Evolutionary conservation across 495 filamentous ascomycete species (phyloP).

Genomic region (Aspergillus incahuasiensis): DNA sequence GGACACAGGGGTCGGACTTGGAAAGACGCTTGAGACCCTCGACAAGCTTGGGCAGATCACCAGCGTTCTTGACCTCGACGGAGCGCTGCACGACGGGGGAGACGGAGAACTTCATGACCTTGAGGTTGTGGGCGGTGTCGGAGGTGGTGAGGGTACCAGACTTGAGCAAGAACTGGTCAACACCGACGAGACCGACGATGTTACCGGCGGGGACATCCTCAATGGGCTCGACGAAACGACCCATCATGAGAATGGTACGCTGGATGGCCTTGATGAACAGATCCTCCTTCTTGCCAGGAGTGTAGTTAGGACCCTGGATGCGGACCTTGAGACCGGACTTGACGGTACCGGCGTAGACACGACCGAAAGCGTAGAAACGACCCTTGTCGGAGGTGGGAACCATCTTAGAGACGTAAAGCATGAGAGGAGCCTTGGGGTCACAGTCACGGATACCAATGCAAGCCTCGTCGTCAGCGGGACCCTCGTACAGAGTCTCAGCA

Average conservation of each 20-base stretch:
- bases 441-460: slow-evolving; percentile 97
- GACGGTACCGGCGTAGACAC: slow-evolving; percentile 99
- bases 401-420: slow-evolving; percentile 99
- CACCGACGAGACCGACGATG: slow-evolving; percentile 97
- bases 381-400: slow-evolving; percentile 99
- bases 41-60: slow-evolving; percentile 98
- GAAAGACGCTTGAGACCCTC: slow-evolving; percentile 99
- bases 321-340: slow-evolving; percentile 97
- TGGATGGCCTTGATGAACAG: slow-evolving; percentile 99
- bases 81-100: slow-evolving; percentile 98
- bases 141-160: slow-evolving; percentile 97
- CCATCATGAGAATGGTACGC: slow-evolving; percentile 99
- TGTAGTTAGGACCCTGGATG: slow-evolving; percentile 99
- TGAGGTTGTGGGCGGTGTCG: slow-evolving; percentile 98
- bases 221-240: slow-evolving; percentile 97
- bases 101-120: slow-evolving; percentile 99
- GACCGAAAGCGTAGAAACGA: slow-evolving; percentile 99
- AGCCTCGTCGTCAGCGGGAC: slow-evolving; percentile 84
- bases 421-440: slow-evolving; percentile 94
- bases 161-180: slow-evolving; percentile 99
- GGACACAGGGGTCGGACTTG: slow-evolving; percentile 98
- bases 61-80: slow-evolving; percentile 99
- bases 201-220: slow-evolving; percentile 99
- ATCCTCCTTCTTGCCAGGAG: slow-evolving; percentile 96
- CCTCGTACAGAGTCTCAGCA: slow-evolving; percentile 98